Percentiles rank a stretch among this genome's conserved stretches.
phyloP scores from a whole-genome alignment of 2,329 filamentous ascomycete species.

The Fusarium verrucosum region DNA sequence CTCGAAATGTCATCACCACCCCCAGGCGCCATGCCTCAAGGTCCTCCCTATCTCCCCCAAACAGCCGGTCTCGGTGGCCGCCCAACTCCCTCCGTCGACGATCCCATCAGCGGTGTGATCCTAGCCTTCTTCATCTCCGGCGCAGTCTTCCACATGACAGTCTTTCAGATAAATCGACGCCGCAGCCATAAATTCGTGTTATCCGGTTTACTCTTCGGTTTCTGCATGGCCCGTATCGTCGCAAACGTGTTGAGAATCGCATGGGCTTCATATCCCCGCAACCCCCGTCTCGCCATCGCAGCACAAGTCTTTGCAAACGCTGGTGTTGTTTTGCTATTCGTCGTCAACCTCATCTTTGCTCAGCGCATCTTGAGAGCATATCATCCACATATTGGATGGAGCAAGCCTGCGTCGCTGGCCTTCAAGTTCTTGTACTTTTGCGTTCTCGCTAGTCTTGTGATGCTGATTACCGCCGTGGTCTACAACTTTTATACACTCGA shows the following conservation, averaged over 20 bases:
- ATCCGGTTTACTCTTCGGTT: conserved; percentile 66
- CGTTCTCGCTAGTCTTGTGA: conserved; percentile 68
- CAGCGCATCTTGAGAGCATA: conserved; percentile 79
- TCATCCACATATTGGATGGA: conserved; percentile 78
- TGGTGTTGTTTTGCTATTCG: conserved; percentile 77
- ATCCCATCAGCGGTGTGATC: conserved; percentile 71
- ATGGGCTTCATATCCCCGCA: conserved; percentile 57
- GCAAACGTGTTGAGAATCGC: conserved; percentile 63
- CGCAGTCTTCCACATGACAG: conserved; percentile 66
- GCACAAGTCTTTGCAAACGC: conserved; percentile 76
- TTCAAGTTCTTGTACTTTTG: conserved; percentile 69
- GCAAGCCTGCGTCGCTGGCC: conserved; percentile 56
- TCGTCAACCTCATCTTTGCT: conserved; percentile 80
- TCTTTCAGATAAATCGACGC: conserved; percentile 61
- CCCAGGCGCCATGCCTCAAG: conserved; percentile 33
- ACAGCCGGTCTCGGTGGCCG: conserved; percentile 64
- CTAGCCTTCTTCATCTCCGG: conserved; percentile 64
- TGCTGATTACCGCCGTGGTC: conserved; percentile 72
- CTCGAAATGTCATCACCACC: conserved; percentile 31
- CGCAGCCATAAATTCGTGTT: conserved; percentile 67
- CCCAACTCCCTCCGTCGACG: conserved; percentile 67
- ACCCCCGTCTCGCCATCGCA: conserved; percentile 61
- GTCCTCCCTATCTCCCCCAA: conserved; percentile 52
- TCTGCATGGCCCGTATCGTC: conserved; percentile 64
- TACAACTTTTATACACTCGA: conserved; percentile 74